Conservation (phyloP, 1,284 basidiomycete species). For the Pyrrhoderma lamaoense region DNA sequence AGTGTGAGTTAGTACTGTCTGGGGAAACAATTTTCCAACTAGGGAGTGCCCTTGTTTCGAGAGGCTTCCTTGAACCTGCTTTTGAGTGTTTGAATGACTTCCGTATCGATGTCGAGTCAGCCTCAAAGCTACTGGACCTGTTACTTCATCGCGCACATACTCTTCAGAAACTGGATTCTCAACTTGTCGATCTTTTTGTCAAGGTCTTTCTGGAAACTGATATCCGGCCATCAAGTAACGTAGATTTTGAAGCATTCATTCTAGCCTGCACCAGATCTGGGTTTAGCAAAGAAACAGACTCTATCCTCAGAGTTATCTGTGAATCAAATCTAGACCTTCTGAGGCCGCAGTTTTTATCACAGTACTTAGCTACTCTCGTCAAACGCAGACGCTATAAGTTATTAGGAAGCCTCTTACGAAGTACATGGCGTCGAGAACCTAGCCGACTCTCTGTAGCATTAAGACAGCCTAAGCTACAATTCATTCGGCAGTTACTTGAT, state of each 20-base stretch:
- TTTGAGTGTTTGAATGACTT: constrained; percentile 7
- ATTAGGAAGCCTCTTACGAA: constrained; percentile 4
- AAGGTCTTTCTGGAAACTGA: constrained; percentile 2
- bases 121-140: constrained; percentile 2
- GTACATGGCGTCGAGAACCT: background rate
- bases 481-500: constrained; percentile 3
- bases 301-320: constrained; percentile 4
- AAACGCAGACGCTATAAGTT: constrained; percentile 11
- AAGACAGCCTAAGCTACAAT: constrained; percentile 3
- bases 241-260: constrained; percentile 4
- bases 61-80: constrained; percentile 6
- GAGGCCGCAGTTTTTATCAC: constrained; percentile 6
- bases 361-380: constrained; percentile 7
- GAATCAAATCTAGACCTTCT: background rate
- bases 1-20: constrained; percentile 1
- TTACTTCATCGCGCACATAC: background rate
- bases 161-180: background rate
- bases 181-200: background rate
- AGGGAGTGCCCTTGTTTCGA: constrained; percentile 6
- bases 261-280: constrained; percentile 2
- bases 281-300: constrained; percentile 1
- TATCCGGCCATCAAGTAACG: constrained; percentile 5
- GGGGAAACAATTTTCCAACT: constrained; percentile 2
- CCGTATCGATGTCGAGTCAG: background rate
- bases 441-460: constrained; percentile 3